Evolutionary conservation across 768 basidiomycete species (phyloP).

Genomic region (Suillus weaverae): DNA sequence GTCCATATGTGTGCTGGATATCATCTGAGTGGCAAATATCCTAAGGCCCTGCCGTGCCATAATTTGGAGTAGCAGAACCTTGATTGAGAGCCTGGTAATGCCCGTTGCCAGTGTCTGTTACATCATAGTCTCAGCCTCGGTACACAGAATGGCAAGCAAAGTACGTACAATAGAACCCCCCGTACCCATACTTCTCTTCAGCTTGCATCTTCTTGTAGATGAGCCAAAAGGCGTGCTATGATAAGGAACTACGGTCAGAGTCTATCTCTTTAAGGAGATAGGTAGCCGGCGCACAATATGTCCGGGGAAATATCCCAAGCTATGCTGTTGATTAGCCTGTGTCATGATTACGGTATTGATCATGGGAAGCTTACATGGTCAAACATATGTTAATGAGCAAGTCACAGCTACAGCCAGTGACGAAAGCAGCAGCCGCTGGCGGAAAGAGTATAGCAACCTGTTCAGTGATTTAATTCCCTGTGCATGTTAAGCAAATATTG

Average conservation of each 20-base stretch:
- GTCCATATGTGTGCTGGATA: conserved; percentile 1
- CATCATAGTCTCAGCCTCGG: not conserved
- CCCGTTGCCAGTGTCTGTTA: conserved; percentile 39
- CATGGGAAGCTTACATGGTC: conserved; percentile 56
- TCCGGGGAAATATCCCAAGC: conserved; percentile 78
- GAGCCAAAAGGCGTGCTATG: conserved; percentile 82
- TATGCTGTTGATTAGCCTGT: conserved; percentile 25
- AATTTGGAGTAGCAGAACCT: conserved; percentile 27
- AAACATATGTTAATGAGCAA: conserved; percentile 81
- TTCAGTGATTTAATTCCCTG: not conserved
- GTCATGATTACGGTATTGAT: not conserved
- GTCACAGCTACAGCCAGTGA: conserved; percentile 85
- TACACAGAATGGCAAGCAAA: not conserved
- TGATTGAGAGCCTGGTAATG: conserved; percentile 33
- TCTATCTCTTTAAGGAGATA: not conserved
- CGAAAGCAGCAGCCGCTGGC: conserved; percentile 73
- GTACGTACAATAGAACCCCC: conserved; percentile 73
- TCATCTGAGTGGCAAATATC: not conserved
- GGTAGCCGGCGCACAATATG: conserved; percentile 40
- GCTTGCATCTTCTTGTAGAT: conserved; percentile 91
- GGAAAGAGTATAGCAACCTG: conserved; percentile 82
- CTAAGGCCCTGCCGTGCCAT: conserved; percentile 31
- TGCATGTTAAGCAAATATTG: not conserved
- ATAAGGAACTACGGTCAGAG: not conserved
- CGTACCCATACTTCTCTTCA: conserved; percentile 75